Base-by-base conservation (phyloP, 768 basidiomycete species). In the Hygrophorus russula region DNA sequence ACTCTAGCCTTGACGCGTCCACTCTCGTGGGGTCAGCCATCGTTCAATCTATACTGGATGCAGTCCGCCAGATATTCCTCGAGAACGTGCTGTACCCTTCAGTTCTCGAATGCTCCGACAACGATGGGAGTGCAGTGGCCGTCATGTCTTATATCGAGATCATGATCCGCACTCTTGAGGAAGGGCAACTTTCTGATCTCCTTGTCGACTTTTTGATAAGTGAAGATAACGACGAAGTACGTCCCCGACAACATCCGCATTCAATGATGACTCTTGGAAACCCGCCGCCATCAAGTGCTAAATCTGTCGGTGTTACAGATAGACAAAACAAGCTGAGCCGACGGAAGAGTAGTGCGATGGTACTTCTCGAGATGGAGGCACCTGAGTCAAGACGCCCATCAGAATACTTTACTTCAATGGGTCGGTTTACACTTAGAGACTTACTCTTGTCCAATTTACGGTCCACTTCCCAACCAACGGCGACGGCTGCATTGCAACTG, bases 141-240 rank as follows among this genome's bases (percentile, higher is more conserved):
- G 92, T 98, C 43, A 80, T 97, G 76, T 89, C 86, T 12, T 97
- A 98, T 57, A 79, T 97, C 49, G 90, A 96, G 51, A 76, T 89
- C 53, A 83, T 90, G 72, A 70, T 91, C 41, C 73, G 78, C 45
- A 87, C 82, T 0, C 69, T 93, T 4, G 70, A 76, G 29, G 69
- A 76, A 17, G 82, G 80, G 1, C 74, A 71, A 39, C 70, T 94
- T 32, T 75, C 74, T 12, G 76, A 82, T 36, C 67, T 84, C 17
- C 63, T 94, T 12, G 70, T 93, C 33, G 69, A 76, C 38, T 94
- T 88, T 61, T 73, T 94, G 31, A 71, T 86, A 51, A 90, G 76
- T 58, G 88, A 92, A 55, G 86, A 92, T 49, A 85, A 85, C 32
- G 78, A 85, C 30, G 82, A 83, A 19, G 53, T 75, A 20, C 63